Evolutionary conservation across 495 filamentous ascomycete genomes (phyloP).

Genomic region (Melanomma pulvis-pyrius): DNA sequence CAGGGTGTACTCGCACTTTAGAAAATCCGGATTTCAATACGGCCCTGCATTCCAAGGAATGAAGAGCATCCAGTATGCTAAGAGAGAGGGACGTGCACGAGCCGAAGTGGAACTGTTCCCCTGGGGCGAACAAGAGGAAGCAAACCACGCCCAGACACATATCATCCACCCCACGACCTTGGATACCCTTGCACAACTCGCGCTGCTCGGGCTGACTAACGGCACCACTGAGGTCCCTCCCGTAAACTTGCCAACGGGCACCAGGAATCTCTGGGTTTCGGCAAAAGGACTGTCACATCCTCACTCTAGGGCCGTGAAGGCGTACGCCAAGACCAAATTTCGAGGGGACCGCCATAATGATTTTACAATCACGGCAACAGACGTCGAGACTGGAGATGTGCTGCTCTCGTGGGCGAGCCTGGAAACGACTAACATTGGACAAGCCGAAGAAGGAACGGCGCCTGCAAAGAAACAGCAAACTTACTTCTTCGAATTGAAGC

Average conservation of each 20-base stretch:
- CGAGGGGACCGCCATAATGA: not conserved
- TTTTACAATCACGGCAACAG: not conserved
- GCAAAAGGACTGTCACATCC: not conserved
- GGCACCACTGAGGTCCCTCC: not conserved
- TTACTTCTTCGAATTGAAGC: conserved; percentile 3
- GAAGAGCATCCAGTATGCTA: conserved; percentile 12
- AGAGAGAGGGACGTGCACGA: conserved; percentile 3
- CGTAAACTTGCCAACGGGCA: not conserved
- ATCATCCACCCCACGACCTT: conserved; percentile 9
- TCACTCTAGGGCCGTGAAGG: not conserved
- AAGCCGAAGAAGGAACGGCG: not conserved
- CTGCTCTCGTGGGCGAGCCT: not conserved
- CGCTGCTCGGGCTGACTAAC: not conserved
- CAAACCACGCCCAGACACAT: not conserved
- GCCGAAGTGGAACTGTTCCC: conserved; percentile 15
- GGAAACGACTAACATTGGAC: conserved; percentile 7
- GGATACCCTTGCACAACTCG: conserved; percentile 5
- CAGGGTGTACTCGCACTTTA: not conserved
- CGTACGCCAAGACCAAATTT: conserved; percentile 1
- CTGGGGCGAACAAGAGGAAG: conserved; percentile 4
- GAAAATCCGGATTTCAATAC: conserved; percentile 3
- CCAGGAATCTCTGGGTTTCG: not conserved
- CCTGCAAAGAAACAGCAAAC: not conserved
- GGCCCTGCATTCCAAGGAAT: conserved; percentile 16
- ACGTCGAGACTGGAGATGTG: not conserved